phyloP scores from a whole-genome alignment of 148 eudicot species.

The Fagopyrum tataricum region DNA sequence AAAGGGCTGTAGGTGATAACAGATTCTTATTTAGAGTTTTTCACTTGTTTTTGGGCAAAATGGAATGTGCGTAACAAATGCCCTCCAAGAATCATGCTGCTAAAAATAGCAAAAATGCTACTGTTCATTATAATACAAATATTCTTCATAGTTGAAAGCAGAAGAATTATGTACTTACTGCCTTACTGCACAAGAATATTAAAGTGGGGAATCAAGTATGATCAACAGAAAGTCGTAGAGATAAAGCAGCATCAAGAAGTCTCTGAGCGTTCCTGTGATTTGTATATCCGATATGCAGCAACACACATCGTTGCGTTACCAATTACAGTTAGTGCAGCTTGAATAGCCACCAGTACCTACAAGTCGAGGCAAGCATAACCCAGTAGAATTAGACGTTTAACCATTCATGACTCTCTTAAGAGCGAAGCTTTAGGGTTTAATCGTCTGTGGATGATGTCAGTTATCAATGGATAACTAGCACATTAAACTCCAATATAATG shows the following conservation, averaged over 20 bases:
- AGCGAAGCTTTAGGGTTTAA: background rate
- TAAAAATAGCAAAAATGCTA: background rate
- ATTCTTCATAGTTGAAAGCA: background rate
- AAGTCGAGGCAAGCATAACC: background rate
- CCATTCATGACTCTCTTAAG: background rate
- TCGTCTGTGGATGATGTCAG: background rate
- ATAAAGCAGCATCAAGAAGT: conserved; percentile 24
- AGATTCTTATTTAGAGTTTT: no score
- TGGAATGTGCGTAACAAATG: background rate
- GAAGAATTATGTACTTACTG: background rate
- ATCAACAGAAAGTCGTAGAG: background rate
- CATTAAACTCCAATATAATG: background rate
- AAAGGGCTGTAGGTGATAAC: no score
- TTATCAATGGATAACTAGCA: background rate
- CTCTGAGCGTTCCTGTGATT: conserved; percentile 40
- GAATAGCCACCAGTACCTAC: conserved; percentile 81
- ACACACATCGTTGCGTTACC: conserved; percentile 84
- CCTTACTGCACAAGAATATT: background rate
- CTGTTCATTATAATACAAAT: background rate
- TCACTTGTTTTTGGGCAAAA: no score
- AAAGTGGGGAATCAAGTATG: background rate
- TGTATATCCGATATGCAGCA: conserved; percentile 84
- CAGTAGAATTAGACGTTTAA: background rate
- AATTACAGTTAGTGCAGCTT: conserved; percentile 81
- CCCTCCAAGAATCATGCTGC: background rate